Base-by-base conservation (phyloP, 306 rosid species). In the Bauhinia variegata region DNA sequence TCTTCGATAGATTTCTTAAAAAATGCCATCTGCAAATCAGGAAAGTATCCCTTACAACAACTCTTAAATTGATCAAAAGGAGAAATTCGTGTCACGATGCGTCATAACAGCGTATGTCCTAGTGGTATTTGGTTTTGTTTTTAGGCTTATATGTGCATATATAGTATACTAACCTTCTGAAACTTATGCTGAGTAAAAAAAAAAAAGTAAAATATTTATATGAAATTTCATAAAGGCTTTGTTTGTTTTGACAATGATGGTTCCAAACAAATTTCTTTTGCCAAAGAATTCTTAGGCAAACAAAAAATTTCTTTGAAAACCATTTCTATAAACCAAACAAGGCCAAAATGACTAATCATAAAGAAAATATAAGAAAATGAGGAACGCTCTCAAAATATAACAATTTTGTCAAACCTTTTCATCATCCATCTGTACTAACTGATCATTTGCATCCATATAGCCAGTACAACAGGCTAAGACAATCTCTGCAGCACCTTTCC, bases 401-500 rank as follows among this genome's bases (percentile, higher is more conserved):
- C 36, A 51, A 64, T 33, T 52, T 47, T 67, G 39, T 48, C 68
- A 42, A 56, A 92, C 97, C 96, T 89, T 80, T 36, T 82, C 86
- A 42, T 91, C 74, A 72, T 82, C 89, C 96, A 92, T 72, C 46
- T 71, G 19, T 41, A 70, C 81, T 38, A 44, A 44, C 6, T 79
- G 80, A 69, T 65, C 83, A 63, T 80, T 46, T 12, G 53, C 67
- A 77, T 85, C 90, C 23, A 87, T 28, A 69, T 82, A 87, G 23
- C 37, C 11, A 0, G 90, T 75, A 67, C 97, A 92, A 4, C 80
- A 75, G 47, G 79, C 85, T 38, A 92, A 76, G 9, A 92, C 81
- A 59, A 92, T 74, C 75, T 92, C 97, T 53, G 97, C 97, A 55
- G 97, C 97, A 72, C 97, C 97, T 80, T 92, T 92, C 97, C 97